Evolutionary conservation across 306 rosid genomes (phyloP).

Genomic region (Ochetophila trinervis): DNA sequence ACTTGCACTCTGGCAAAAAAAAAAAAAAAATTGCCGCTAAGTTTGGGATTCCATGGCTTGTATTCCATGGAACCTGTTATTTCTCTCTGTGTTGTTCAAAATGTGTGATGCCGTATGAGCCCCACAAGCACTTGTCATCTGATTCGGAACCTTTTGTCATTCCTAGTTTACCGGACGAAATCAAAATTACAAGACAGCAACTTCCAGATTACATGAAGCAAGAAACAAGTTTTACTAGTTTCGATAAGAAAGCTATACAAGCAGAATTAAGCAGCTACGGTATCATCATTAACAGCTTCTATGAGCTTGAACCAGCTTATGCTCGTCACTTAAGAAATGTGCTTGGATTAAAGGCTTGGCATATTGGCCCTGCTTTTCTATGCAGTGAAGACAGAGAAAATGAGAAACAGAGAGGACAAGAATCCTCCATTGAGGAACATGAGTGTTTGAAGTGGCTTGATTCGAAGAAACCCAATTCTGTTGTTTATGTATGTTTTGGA

Average conservation of each 20-base stretch:
- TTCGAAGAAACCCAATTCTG: conserved; percentile 30
- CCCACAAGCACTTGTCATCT: conserved; percentile 23
- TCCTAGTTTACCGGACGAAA: conserved; percentile 8
- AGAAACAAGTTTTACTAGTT: background rate
- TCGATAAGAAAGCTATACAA: background rate
- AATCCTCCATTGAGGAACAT: too few species aligned
- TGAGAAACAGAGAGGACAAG: too few species aligned
- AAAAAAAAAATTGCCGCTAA: conserved; percentile 20
- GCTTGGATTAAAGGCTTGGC: conserved; percentile 52
- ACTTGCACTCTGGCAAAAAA: too few species aligned
- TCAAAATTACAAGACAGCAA: background rate
- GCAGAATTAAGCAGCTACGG: conserved; percentile 37
- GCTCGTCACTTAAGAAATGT: conserved; percentile 34
- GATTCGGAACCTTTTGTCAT: conserved; percentile 28
- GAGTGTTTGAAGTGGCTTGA: conserved; percentile 36
- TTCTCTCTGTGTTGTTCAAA: conserved; percentile 10
- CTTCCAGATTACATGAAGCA: conserved; percentile 19
- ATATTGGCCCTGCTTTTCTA: conserved; percentile 55
- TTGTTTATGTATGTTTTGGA: conserved; percentile 54
- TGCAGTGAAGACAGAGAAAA: background rate
- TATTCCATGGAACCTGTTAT: conserved; percentile 24
- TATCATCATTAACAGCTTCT: conserved; percentile 44
- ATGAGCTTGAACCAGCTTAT: conserved; percentile 50
- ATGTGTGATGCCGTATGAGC: background rate
- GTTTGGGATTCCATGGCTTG: conserved; percentile 20